Evolutionary conservation across 2,329 filamentous ascomycete species (phyloP).

Genomic region (Penicillium aurantiogriseum): DNA sequence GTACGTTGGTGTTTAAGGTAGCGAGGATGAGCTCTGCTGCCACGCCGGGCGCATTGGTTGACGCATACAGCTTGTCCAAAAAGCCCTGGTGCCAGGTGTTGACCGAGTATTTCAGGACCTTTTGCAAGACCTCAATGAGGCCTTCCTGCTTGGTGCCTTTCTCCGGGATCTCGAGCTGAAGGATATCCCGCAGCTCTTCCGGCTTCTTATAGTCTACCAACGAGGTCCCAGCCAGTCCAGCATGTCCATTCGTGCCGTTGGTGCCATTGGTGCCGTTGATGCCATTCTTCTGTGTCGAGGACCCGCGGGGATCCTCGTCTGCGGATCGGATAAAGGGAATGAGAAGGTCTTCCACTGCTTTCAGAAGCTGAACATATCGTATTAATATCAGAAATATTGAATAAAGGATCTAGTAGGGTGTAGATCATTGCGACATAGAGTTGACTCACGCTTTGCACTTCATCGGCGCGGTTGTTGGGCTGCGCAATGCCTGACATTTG

Average conservation of each 20-base stretch:
- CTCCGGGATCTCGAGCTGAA: slow-evolving; percentile 56
- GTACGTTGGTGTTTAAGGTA: slow-evolving; percentile 87
- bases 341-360: slow-evolving; percentile 44
- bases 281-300: slow-evolving; percentile 14
- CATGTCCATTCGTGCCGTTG: slow-evolving; percentile 48
- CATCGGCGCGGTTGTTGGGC: slow-evolving; percentile 36
- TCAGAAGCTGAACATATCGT: slow-evolving; percentile 31
- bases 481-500: slow-evolving; percentile 26
- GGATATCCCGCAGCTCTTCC: slow-evolving; percentile 56
- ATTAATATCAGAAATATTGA: not conserved
- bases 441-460: slow-evolving; percentile 43
- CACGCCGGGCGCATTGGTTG: slow-evolving; percentile 82
- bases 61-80: slow-evolving; percentile 90
- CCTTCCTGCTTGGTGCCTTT: slow-evolving; percentile 64
- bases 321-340: slow-evolving; percentile 47
- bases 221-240: slow-evolving; percentile 58
- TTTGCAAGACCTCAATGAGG: slow-evolving; percentile 66
- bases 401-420: not conserved
- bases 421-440: not conserved
- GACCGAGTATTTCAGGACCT: slow-evolving; percentile 79
- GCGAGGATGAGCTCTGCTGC: slow-evolving; percentile 81
- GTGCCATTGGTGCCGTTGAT: slow-evolving; percentile 24
- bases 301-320: slow-evolving; percentile 32
- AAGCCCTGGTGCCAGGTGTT: slow-evolving; percentile 99
- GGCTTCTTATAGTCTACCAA: slow-evolving; percentile 64